A percentile compares a stretch with the other conserved stretches of the same genome.
Evolutionary conservation across 2,329 filamentous ascomycete genomes (phyloP).

Genomic region (Botrytis medusae): DNA sequence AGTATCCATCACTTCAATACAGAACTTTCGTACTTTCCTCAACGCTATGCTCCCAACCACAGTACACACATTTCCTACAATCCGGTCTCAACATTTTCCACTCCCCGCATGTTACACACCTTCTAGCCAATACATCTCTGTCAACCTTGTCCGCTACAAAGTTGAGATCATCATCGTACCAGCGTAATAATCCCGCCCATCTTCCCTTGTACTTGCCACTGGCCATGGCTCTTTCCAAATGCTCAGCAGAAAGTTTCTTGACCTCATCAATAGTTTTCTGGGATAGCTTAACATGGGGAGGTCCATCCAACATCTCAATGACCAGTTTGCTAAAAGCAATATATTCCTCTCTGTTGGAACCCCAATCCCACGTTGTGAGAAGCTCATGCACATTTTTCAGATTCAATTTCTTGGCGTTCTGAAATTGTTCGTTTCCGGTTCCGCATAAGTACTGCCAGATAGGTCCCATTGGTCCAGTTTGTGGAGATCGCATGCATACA

Average conservation of each 20-base stretch:
- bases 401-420: slow-evolving; percentile 17
- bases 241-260: background rate
- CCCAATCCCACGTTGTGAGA: slow-evolving; percentile 32
- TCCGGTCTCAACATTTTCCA: slow-evolving; percentile 26
- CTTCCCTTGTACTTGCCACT: slow-evolving; percentile 24
- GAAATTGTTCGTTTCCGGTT: slow-evolving; percentile 26
- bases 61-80: slow-evolving; percentile 24
- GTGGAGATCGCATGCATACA: slow-evolving; percentile 30
- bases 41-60: slow-evolving; percentile 21
- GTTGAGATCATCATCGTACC: slow-evolving; percentile 24
- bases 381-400: slow-evolving; percentile 23
- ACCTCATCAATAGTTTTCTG: slow-evolving; percentile 4
- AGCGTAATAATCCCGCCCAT: slow-evolving; percentile 23
- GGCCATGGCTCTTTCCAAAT: slow-evolving; percentile 5
- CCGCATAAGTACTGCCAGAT: slow-evolving; percentile 33
- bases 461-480: slow-evolving; percentile 29
- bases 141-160: slow-evolving; percentile 23
- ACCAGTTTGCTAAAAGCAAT: slow-evolving; percentile 23
- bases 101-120: slow-evolving; percentile 21
- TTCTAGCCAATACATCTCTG: slow-evolving; percentile 22
- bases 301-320: slow-evolving; percentile 24
- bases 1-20: background rate
- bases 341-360: slow-evolving; percentile 26
- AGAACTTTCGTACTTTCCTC: slow-evolving; percentile 22
- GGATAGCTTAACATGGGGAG: slow-evolving; percentile 2